Base-by-base conservation (phyloP, 805 yeast genomes). In the Clavispora santaluciae region DNA sequence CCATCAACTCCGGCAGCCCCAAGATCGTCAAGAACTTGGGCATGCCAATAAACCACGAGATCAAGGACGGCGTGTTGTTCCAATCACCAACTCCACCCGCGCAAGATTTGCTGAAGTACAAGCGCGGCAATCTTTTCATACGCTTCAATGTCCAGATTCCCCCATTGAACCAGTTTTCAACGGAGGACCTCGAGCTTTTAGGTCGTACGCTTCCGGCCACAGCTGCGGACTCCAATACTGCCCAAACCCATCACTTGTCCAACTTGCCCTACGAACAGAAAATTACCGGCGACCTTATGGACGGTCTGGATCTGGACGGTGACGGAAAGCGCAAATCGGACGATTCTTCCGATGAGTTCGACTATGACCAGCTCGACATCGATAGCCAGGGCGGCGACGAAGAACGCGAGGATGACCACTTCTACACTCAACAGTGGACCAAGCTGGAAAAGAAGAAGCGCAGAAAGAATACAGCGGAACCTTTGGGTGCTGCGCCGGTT, bases 21-120 rank as follows among this genome's bases (percentile, higher is more conserved):
- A 79, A 78, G 47, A 56, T 72, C 15, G 63, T 77, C 3, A 64
- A 65, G 41, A 75, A 75, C 1, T 57, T 64, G 36, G 90, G 90
- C 6, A 81, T 82, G 87, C 89, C 90, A 11, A 66, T 72, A 25
- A 50, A 49, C 38, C 17, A 35, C 16, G n/a, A 16, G n/a, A 46
- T 50, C 31, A 30, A 35, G 12, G 33, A 59, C 25, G 67, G 66
- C 3, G 48, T 51, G 21, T 58, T 51, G 38, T 50, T 44, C 35
- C 67, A 68, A 31, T 39, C 40, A 8, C 58, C 55, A 6, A 45
- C 46, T 5, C 43, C 48, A 4, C 51, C 56, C 35, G 31, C 10
- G 31, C 7, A 12, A 1, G 31, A 28, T 12, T 5, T 28, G 18
- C 31, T 15, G 20, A 15, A 5, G 31, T 62, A 53, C 36, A 41